Conservation (phyloP, 345 rosid genomes). For the Carallia brachiata region DNA sequence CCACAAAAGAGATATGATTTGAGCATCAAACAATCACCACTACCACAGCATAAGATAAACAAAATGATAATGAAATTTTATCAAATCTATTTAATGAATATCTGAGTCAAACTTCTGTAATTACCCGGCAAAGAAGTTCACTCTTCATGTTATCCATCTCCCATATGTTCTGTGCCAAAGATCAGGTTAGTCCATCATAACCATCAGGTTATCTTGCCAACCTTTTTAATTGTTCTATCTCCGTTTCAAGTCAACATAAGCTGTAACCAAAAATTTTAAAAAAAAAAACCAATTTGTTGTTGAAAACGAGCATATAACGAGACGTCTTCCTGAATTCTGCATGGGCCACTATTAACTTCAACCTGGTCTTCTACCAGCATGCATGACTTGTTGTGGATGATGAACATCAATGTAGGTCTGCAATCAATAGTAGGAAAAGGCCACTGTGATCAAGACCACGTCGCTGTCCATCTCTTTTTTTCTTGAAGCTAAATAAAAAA, state of each 20-base stretch:
- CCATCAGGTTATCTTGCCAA: too few relatives aligned
- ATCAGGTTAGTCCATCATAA: slow-evolving; percentile 37
- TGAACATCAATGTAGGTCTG: slow-evolving; percentile 54
- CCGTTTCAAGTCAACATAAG: slow-evolving; percentile 18
- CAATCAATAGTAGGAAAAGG: slow-evolving; percentile 17
- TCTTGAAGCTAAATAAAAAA: too few relatives aligned
- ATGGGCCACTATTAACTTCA: slow-evolving; percentile 62
- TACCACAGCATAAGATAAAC: slow-evolving; percentile 5
- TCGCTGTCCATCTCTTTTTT: too few relatives aligned
- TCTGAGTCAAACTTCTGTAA: background rate
- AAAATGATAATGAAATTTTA: background rate
- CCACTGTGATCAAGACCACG: background rate
- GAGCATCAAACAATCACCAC: slow-evolving; percentile 10
- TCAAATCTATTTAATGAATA: background rate
- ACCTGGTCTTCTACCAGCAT: slow-evolving; percentile 58
- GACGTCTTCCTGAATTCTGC: slow-evolving; percentile 58
- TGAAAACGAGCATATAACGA: background rate
- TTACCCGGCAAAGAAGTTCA: slow-evolving; percentile 95
- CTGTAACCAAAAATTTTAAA: background rate
- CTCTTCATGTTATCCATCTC: slow-evolving; percentile 96
- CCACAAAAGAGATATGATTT: slow-evolving; percentile 84
- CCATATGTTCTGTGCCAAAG: slow-evolving; percentile 80
- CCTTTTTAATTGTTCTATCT: slow-evolving; percentile 32
- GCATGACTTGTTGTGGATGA: slow-evolving; percentile 41
- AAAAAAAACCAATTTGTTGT: too few relatives aligned